phyloP scores from a whole-genome alignment of 192 early-diverging fungal species.

The Entomortierella beljakovae region DNA sequence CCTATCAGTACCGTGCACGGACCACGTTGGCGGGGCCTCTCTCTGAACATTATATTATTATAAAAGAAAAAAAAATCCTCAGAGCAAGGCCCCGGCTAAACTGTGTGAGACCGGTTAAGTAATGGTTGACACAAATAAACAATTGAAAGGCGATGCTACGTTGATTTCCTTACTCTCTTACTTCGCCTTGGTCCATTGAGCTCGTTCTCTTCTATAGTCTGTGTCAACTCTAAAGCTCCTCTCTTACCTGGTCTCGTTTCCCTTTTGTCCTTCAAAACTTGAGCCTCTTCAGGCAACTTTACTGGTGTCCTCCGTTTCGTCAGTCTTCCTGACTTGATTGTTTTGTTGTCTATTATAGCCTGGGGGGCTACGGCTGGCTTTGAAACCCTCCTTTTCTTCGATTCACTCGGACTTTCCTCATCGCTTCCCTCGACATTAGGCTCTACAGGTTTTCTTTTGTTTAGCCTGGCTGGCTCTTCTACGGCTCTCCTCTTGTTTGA shows the following conservation, averaged over 20 bases:
- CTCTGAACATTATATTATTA: no score
- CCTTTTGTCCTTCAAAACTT: no score
- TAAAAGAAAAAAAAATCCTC: no score
- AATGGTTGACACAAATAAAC: no score
- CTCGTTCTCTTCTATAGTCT: background rate
- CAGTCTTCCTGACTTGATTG: background rate
- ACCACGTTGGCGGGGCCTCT: no score
- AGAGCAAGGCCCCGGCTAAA: no score
- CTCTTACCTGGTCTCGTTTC: background rate
- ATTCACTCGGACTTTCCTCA: background rate
- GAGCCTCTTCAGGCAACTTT: no score
- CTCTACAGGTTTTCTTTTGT: background rate
- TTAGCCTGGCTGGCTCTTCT: no score
- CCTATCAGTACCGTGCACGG: no score
- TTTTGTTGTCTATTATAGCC: background rate
- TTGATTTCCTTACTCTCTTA: background rate
- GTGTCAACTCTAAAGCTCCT: background rate
- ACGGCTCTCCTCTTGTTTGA: background rate
- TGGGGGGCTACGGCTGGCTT: background rate
- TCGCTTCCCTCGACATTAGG: background rate
- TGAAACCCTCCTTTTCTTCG: background rate
- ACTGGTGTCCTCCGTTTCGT: no score
- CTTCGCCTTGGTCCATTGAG: background rate
- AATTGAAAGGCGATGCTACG: background rate
- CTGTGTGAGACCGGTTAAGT: no score